phyloP scores from a whole-genome alignment of 2,329 filamentous ascomycete genomes.

The Aureobasidium leucospermi region DNA sequence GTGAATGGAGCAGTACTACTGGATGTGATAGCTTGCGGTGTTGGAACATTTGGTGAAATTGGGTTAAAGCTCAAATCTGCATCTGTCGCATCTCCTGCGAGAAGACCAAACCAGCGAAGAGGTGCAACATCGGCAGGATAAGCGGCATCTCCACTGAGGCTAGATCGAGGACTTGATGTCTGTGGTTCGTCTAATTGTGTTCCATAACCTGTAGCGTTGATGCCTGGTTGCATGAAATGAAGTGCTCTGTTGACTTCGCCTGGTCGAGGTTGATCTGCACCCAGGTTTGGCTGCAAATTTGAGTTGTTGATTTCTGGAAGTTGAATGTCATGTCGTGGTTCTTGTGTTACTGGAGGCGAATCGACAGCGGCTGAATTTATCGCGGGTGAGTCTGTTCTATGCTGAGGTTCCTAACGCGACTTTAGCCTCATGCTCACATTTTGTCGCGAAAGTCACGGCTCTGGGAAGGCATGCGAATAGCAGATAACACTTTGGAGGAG shows the following conservation, averaged over 20 bases:
- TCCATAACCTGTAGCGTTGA: neutral
- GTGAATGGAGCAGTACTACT: neutral
- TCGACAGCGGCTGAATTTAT: neutral
- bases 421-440: neutral
- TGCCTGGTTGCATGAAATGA: neutral
- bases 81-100: conserved; percentile 35
- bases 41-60: neutral
- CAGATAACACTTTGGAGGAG: neutral
- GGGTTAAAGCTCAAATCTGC: conserved; percentile 19
- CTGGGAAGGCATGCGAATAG: neutral
- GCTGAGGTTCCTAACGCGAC: neutral
- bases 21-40: neutral
- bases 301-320: neutral
- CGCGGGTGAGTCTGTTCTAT: neutral
- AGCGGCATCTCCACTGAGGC: conserved; percentile 23
- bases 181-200: neutral
- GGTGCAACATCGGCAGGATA: conserved; percentile 39
- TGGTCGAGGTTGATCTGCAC: neutral
- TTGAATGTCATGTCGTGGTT: neutral
- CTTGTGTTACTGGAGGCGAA: neutral
- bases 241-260: neutral
- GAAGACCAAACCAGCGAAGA: conserved; percentile 42
- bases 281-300: no score
- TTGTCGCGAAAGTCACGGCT: no score
- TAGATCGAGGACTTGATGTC: conserved; percentile 16